These are phyloP conservation scores for Herpotrichia juniperi DNA, from an alignment of 2,329 filamentous ascomycete species.

Conservation along the genomic window DNA sequence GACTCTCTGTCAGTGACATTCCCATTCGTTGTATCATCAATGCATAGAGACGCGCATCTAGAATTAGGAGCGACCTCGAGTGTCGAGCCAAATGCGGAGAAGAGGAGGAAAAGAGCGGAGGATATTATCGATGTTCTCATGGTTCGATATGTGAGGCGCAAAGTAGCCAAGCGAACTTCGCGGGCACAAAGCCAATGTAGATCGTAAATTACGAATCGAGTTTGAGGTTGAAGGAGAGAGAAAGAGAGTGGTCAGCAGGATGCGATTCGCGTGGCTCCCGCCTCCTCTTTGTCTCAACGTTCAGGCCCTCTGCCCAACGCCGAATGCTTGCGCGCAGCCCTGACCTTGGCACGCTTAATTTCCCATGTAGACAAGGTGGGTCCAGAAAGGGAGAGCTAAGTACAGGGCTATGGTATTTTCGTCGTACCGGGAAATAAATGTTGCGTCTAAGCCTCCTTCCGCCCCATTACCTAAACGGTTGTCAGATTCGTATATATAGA, in stretches of 20 bases:
- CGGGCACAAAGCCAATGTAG: background rate
- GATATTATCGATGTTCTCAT: background rate
- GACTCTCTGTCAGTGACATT: constrained; percentile 1
- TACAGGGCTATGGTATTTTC: background rate
- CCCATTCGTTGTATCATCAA: constrained; percentile 18
- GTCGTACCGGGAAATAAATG: background rate
- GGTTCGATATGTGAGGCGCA: background rate
- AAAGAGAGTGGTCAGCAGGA: background rate
- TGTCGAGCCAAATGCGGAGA: background rate
- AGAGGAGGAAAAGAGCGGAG: background rate
- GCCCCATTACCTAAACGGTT: background rate
- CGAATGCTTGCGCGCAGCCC: background rate
- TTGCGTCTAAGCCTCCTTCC: background rate
- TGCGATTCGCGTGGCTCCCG: background rate
- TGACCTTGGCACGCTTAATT: background rate
- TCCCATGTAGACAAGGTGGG: background rate
- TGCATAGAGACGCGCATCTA: constrained; percentile 23
- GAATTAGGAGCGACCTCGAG: constrained; percentile 27
- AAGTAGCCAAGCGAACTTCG: background rate
- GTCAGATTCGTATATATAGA: background rate
- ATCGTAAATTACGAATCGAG: background rate
- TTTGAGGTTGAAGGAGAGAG: background rate
- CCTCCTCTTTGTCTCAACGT: constrained; percentile 1
- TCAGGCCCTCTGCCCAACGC: background rate
- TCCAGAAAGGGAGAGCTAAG: background rate